Evolutionary conservation across 192 early-diverging fungal species (phyloP).

Genomic region (Entomortierella beljakovae): DNA sequence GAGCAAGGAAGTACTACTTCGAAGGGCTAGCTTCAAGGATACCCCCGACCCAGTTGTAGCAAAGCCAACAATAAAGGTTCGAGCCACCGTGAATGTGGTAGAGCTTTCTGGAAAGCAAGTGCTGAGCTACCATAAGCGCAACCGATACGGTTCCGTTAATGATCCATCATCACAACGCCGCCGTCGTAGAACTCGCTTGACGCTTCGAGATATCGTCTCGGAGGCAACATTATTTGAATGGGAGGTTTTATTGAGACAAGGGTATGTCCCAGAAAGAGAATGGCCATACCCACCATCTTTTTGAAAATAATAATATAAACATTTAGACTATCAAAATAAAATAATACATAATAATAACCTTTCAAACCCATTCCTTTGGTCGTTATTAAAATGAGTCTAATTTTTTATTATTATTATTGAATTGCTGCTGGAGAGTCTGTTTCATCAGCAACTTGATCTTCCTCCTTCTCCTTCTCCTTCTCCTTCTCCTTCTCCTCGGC

Average conservation of each 20-base stretch:
- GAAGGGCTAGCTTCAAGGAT: background rate
- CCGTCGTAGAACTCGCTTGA: conserved; percentile 1
- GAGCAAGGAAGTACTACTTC: background rate
- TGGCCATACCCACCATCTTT: conserved; percentile 12
- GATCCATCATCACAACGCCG: background rate
- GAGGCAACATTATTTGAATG: conserved; percentile 38
- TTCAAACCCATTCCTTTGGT: no score
- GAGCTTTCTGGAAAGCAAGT: conserved; percentile 18
- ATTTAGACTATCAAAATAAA: background rate
- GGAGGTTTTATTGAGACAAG: conserved; percentile 22
- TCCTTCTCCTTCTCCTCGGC: no score
- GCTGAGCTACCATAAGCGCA: conserved; percentile 24
- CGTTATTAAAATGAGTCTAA: no score
- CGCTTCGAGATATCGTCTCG: conserved; percentile 30
- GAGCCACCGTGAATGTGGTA: conserved; percentile 20
- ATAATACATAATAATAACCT: background rate
- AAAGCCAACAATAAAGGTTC: background rate
- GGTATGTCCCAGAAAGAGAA: conserved; percentile 16
- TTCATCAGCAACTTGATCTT: no score
- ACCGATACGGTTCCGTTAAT: background rate
- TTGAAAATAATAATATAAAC: background rate
- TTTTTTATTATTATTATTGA: no score
- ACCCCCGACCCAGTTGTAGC: background rate
- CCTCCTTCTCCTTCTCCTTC: no score
- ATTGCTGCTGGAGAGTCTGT: no score